phyloP scores from a whole-genome alignment of 768 basidiomycete genomes.

The Suillus placidus region DNA sequence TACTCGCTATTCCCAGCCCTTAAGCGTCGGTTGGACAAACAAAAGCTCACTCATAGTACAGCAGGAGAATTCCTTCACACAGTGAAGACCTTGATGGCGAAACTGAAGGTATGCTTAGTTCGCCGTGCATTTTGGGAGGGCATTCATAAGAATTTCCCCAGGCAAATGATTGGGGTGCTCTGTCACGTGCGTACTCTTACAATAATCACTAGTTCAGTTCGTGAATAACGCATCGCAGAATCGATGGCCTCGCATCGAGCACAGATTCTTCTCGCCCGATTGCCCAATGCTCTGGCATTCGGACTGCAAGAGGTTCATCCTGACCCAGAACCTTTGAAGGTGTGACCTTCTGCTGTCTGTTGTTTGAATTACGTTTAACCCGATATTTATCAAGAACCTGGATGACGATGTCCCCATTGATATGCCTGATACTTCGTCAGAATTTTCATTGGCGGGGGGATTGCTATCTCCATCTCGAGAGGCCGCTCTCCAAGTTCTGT shows the following conservation, averaged over 20 bases:
- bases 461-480: neutral
- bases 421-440: slow-evolving; percentile 37
- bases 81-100: slow-evolving; percentile 68
- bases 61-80: slow-evolving; percentile 59
- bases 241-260: slow-evolving; percentile 51
- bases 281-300: slow-evolving; percentile 50
- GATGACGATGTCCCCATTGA: slow-evolving; percentile 50
- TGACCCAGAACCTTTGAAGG: slow-evolving; percentile 53
- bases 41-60: slow-evolving; percentile 48
- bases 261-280: slow-evolving; percentile 42
- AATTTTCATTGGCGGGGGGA: slow-evolving; percentile 34
- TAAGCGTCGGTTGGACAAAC: slow-evolving; percentile 50
- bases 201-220: neutral
- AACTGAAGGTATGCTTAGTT: slow-evolving; percentile 50
- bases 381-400: slow-evolving; percentile 44
- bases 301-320: slow-evolving; percentile 51
- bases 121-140: neutral
- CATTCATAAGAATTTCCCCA: slow-evolving; percentile 21
- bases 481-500: slow-evolving; percentile 14
- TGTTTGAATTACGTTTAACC: neutral
- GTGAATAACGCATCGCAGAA: slow-evolving; percentile 35
- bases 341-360: slow-evolving; percentile 17
- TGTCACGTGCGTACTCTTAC: slow-evolving; percentile 50
- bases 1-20: slow-evolving; percentile 55
- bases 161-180: slow-evolving; percentile 67